A percentile compares a stretch with the other conserved stretches of the same genome.
Conservation (phyloP, 2,329 filamentous ascomycete species). For the Emergomyces pasteurianus region DNA sequence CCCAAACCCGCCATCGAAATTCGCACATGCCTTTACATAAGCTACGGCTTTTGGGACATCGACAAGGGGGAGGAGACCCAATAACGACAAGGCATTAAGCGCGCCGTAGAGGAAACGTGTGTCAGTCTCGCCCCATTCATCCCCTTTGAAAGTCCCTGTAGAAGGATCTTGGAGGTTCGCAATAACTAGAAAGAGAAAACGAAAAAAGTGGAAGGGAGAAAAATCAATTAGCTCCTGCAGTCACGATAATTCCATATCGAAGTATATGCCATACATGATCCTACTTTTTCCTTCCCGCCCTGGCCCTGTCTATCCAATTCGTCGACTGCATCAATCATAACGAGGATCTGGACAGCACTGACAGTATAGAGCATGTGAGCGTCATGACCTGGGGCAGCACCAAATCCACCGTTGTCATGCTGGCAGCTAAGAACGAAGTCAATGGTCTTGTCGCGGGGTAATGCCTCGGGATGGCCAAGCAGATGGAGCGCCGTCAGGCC, state of each 20-base stretch:
- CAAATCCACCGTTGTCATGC: constrained; percentile 79
- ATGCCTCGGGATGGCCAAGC: constrained; percentile 64
- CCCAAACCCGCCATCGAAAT: constrained; percentile 91
- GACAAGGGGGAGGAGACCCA: constrained; percentile 60
- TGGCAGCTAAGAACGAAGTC: constrained; percentile 94
- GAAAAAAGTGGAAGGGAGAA: background rate
- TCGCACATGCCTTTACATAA: constrained; percentile 71
- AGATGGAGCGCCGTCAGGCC: constrained; percentile 81
- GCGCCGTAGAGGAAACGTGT: constrained; percentile 89
- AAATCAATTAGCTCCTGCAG: background rate
- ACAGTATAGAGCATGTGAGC: constrained; percentile 93
- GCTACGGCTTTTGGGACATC: constrained; percentile 69
- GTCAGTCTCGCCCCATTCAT: constrained; percentile 94
- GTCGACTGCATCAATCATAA: constrained; percentile 70
- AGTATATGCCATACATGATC: constrained; percentile 52
- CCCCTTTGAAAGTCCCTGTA: constrained; percentile 81
- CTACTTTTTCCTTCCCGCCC: constrained; percentile 59
- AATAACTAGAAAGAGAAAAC: constrained; percentile 46
- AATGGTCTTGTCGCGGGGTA: constrained; percentile 70
- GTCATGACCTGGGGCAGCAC: constrained; percentile 87
- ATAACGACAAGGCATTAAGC: constrained; percentile 76
- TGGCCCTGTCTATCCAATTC: constrained; percentile 62
- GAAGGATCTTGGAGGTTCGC: constrained; percentile 66
- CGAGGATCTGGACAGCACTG: constrained; percentile 86
- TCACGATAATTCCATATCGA: background rate